These are phyloP conservation scores for Intubia oerlemansii DNA, from an alignment of 2,329 filamentous ascomycete species.

Conservation along the genomic window DNA sequence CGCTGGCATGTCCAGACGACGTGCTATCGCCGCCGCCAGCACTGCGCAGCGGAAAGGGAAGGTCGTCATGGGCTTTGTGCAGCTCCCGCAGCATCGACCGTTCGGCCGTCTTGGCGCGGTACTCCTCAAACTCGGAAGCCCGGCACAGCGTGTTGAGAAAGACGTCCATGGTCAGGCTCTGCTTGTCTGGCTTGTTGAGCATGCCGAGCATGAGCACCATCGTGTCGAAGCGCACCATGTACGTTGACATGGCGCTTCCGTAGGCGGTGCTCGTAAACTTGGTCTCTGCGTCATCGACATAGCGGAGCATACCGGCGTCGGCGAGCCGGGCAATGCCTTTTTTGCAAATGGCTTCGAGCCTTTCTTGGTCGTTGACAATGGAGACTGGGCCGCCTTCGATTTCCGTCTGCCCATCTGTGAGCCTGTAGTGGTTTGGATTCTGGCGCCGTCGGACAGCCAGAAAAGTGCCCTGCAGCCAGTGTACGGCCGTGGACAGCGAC, in stretches of 20 bases:
- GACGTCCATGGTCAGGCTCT: conserved; percentile 39
- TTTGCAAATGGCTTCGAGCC: conserved; percentile 51
- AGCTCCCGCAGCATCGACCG: conserved; percentile 48
- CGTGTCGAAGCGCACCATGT: conserved; percentile 60
- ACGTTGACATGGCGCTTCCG: conserved; percentile 63
- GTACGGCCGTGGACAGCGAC: conserved; percentile 40
- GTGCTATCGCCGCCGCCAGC: too few relatives aligned
- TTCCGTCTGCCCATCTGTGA: conserved; percentile 36
- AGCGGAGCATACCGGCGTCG: conserved; percentile 30
- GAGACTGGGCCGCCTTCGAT: too few relatives aligned
- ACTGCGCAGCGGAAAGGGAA: conserved; percentile 51
- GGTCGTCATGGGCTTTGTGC: conserved; percentile 38
- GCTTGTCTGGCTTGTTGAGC: too few relatives aligned
- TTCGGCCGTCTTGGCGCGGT: conserved; percentile 50
- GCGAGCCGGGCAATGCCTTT: conserved; percentile 45
- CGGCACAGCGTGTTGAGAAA: conserved; percentile 48
- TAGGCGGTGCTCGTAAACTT: conserved; percentile 45
- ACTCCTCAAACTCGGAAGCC: conserved; percentile 50
- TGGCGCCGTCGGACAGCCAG: conserved; percentile 51
- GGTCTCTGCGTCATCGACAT: conserved; percentile 11
- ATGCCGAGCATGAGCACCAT: conserved; percentile 52
- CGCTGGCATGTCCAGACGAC: too few relatives aligned
- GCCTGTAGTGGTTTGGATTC: conserved; percentile 51
- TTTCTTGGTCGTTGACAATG: too few relatives aligned
- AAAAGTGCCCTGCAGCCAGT: conserved; percentile 61